Conservation (phyloP, 1,139 yeast genomes). For the Suhomyces bolitotheri region DNA sequence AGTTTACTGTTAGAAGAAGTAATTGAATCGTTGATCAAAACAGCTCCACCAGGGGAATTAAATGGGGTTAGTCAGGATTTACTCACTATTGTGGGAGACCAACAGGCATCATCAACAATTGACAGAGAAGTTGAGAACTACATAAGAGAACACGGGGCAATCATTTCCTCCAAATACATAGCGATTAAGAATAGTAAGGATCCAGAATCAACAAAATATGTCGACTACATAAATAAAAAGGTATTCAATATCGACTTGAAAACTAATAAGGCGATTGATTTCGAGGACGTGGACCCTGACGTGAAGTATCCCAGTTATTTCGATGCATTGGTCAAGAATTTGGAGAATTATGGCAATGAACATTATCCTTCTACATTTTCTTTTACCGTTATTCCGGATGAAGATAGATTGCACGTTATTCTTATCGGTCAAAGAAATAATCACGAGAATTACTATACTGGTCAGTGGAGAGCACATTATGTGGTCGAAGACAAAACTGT, state of each 20-base stretch:
- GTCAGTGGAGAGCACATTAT: conserved; percentile 81
- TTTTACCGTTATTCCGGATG: conserved; percentile 41
- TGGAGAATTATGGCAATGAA: conserved; percentile 44
- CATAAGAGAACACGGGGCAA: conserved; percentile 31
- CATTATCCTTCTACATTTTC: conserved; percentile 58
- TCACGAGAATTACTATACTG: conserved; percentile 82
- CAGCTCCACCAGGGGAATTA: conserved; percentile 48
- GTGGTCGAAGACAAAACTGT: conserved; percentile 37
- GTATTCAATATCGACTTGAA: conserved; percentile 65
- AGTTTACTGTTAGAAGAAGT: conserved; percentile 25
- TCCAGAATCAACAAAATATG: conserved; percentile 35
- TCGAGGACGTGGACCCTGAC: conserved; percentile 41
- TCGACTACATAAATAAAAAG: conserved; percentile 43
- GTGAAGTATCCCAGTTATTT: conserved; percentile 31
- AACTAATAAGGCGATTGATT: conserved; percentile 45
- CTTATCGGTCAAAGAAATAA: conserved; percentile 73
- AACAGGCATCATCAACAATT: conserved; percentile 20
- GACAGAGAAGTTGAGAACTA: conserved; percentile 32
- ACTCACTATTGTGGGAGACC: conserved; percentile 24
- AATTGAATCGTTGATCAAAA: conserved; percentile 35
- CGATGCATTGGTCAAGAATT: conserved; percentile 29
- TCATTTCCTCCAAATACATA: conserved; percentile 33
- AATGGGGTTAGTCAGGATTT: conserved; percentile 30
- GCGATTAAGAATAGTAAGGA: conserved; percentile 40
- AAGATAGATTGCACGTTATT: conserved; percentile 30